Conservation (phyloP, 2,329 filamentous ascomycete species). For the Daldinia eschscholtzii region DNA sequence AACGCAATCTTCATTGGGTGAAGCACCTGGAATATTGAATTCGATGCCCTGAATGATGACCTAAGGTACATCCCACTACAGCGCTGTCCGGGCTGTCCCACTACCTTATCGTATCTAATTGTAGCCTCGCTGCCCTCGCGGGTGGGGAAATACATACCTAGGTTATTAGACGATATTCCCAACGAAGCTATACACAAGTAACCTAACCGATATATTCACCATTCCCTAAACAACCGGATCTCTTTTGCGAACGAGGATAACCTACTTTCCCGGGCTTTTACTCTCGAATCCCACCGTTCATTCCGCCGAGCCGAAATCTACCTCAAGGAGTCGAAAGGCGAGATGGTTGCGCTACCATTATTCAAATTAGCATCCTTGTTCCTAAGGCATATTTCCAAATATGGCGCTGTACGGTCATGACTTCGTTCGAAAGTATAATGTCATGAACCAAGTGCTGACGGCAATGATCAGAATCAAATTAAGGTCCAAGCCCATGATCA, state of each 20-base stretch:
- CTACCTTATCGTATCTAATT: too few relatives aligned
- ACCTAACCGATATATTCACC: slow-evolving; percentile 14
- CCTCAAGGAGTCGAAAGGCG: slow-evolving; percentile 26
- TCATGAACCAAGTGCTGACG: slow-evolving; percentile 26
- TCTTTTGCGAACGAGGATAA: slow-evolving; percentile 12
- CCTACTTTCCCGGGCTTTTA: not conserved
- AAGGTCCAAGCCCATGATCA: slow-evolving; percentile 76
- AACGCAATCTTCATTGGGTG: not conserved
- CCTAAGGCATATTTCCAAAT: slow-evolving; percentile 75
- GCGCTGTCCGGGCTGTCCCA: not conserved
- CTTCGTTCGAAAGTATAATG: not conserved
- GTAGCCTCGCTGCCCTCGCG: not conserved
- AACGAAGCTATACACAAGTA: not conserved
- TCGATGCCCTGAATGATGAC: not conserved
- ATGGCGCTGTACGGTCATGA: slow-evolving; percentile 70
- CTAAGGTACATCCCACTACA: slow-evolving; percentile 2
- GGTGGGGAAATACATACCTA: slow-evolving; percentile 3
- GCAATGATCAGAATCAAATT: slow-evolving; percentile 68
- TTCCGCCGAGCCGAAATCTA: slow-evolving; percentile 19
- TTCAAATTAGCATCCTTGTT: slow-evolving; percentile 76
- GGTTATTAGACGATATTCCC: not conserved
- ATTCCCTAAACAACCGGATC: slow-evolving; percentile 8
- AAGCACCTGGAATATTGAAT: not conserved
- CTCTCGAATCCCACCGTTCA: slow-evolving; percentile 10
- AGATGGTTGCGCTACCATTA: slow-evolving; percentile 74